phyloP scores from a whole-genome alignment of 495 filamentous ascomycete genomes.

The Penicillium lagena region DNA sequence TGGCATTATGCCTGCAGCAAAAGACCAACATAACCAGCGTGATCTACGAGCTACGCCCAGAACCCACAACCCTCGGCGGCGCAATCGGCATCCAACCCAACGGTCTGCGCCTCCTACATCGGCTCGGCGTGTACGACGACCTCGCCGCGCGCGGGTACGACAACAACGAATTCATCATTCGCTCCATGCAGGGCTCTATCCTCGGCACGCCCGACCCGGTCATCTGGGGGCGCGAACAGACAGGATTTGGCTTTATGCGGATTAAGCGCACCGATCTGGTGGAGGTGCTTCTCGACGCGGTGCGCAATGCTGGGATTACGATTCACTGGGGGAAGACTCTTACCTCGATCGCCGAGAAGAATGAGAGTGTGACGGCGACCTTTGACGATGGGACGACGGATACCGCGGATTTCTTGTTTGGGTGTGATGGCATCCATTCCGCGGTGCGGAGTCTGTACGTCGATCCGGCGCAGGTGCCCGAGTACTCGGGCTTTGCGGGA shows the following conservation, averaged over 20 bases:
- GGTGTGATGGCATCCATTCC: constrained; percentile 52
- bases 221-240: constrained; percentile 12
- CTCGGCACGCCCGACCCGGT: constrained; percentile 15
- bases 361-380: constrained; percentile 9
- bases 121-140: constrained; percentile 26
- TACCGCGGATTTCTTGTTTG: constrained; percentile 46
- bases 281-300: constrained; percentile 17
- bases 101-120: constrained; percentile 37
- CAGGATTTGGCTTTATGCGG: constrained; percentile 28
- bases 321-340: constrained; percentile 18
- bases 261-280: constrained; percentile 24
- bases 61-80: constrained; percentile 37
- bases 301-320: constrained; percentile 13
- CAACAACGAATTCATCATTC: constrained; percentile 16
- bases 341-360: constrained; percentile 6
- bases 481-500: constrained; percentile 16
- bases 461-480: constrained; percentile 19
- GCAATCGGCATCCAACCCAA: constrained; percentile 42
- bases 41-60: constrained; percentile 24
- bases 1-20: constrained; percentile 22
- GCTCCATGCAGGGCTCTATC: constrained; percentile 21
- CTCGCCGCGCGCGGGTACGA: constrained; percentile 19
- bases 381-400: constrained; percentile 24
- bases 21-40: constrained; percentile 18
- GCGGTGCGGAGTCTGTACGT: constrained; percentile 22